Base-by-base conservation (phyloP, 768 basidiomycete species). In the Tricholoma sp. region DNA sequence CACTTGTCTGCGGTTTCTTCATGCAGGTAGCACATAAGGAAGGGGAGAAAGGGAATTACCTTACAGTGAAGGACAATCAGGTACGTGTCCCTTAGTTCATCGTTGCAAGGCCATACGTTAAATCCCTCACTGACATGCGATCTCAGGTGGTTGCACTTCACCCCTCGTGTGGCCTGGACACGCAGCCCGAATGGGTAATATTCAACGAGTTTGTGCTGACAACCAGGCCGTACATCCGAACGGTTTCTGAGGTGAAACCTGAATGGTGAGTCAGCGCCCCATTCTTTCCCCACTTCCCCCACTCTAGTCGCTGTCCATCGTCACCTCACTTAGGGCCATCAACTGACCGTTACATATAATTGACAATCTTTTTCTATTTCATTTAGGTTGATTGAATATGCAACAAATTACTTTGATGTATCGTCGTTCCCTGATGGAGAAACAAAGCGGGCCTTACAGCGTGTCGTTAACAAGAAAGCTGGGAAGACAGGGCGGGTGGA, bases 11-110 rank as follows among this genome's bases (percentile, higher is more conserved):
- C 62, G 97, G 95, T 1, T 99, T 91, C 80, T 99, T 98, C 74
- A 98, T 97, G 96, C 96, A 98, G 68, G 84, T 93, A 11, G 97
- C 95, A 6, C 94, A 97, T 70, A 91, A 91, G 69, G 94, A 95
- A 67, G 91, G 92, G 3, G 91, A 93, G 68, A 94, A 92, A 70
- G 83, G 86, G 2, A 81, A 79, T 54, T 98, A 99, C 67, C 59
- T 88, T 59, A 99, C 95, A 0, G 86, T 97, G 57, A 98, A 98
- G 74, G 96, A 99, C 69, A 90, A 95, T 62, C 95, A 97, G 76
- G 90, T 84, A 59, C 17, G 80, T 32, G n/a, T 5, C 66, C 3
- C 48, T 10, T 4, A 18, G 7, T 34, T 24, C 9, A 12, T 29
- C 37, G 49, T 28, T 37, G 3, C 17, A 3, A 18, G 4, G 13